A percentile compares a stretch with the other conserved stretches of the same genome.
Evolutionary conservation across 208 protist genomes (phyloP).

Genomic region (Trypanosoma platydactyli): DNA sequence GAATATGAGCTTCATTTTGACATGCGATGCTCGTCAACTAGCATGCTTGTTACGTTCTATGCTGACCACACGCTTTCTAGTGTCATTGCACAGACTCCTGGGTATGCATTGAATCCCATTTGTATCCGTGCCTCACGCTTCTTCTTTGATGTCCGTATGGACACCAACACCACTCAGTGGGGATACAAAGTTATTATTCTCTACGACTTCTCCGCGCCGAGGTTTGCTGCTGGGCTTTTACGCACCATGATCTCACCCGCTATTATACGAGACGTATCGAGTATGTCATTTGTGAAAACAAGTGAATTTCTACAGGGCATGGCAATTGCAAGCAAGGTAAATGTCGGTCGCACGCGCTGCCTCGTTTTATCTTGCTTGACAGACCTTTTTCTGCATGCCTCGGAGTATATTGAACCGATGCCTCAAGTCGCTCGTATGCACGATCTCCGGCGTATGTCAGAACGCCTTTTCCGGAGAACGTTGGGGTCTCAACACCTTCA

Average conservation of each 20-base stretch:
- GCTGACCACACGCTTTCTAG: constrained; percentile 47
- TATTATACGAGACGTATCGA: constrained; percentile 22
- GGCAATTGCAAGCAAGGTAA: constrained; percentile 37
- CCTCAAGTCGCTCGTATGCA: constrained; percentile 38
- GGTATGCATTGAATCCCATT: constrained; percentile 52
- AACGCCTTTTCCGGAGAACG: constrained; percentile 58
- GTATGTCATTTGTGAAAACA: constrained; percentile 32
- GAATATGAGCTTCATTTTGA: constrained; percentile 77
- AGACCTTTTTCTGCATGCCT: constrained; percentile 58
- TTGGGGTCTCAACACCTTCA: constrained; percentile 38
- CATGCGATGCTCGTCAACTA: constrained; percentile 48
- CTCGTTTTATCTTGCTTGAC: constrained; percentile 69
- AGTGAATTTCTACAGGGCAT: constrained; percentile 57
- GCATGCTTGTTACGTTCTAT: constrained; percentile 64
- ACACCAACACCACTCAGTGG: constrained; percentile 65
- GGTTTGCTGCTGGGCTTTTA: constrained; percentile 63
- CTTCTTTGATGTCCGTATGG: constrained; percentile 64
- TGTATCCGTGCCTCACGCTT: constrained; percentile 53
- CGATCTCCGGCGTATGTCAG: constrained; percentile 72
- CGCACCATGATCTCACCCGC: constrained; percentile 45
- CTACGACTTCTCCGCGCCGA: constrained; percentile 57
- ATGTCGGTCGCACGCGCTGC: constrained; percentile 74
- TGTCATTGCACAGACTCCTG: constrained; percentile 53
- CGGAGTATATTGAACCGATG: constrained; percentile 41
- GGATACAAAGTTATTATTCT: constrained; percentile 82